A percentile compares a stretch with the other conserved stretches of the same genome.
Evolutionary conservation across 495 filamentous ascomycete species (phyloP).

Genomic region (Penicillium alfredii): DNA sequence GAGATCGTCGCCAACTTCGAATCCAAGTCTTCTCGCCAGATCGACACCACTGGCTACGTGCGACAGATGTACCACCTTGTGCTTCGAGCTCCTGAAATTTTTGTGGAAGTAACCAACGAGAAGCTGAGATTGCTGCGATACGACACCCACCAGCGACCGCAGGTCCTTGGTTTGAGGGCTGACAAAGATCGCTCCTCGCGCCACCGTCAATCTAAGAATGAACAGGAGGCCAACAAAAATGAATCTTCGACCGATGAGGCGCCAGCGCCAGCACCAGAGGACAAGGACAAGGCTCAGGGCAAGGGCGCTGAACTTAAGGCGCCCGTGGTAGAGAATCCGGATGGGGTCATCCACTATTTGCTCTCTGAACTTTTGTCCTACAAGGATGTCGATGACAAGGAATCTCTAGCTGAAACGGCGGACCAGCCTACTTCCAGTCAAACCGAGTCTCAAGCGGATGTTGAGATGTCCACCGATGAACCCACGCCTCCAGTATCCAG

Average conservation of each 20-base stretch:
- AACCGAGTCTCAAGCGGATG: slow-evolving; percentile 41
- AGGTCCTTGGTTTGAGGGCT: slow-evolving; percentile 54
- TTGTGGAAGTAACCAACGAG: slow-evolving; percentile 87
- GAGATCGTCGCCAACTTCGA: slow-evolving; percentile 78
- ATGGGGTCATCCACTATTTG: slow-evolving; percentile 93
- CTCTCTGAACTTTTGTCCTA: slow-evolving; percentile 92
- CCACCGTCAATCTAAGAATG: slow-evolving; percentile 26
- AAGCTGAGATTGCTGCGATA: slow-evolving; percentile 63
- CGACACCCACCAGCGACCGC: slow-evolving; percentile 52
- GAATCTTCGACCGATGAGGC: slow-evolving; percentile 25
- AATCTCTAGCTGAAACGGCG: slow-evolving; percentile 41
- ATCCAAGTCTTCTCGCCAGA: slow-evolving; percentile 52
- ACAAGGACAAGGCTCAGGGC: slow-evolving; percentile 55
- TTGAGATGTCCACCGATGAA: slow-evolving; percentile 44
- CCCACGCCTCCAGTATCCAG: slow-evolving; percentile 34
- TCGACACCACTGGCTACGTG: slow-evolving; percentile 67
- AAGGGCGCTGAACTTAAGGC: slow-evolving; percentile 67
- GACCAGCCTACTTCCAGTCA: slow-evolving; percentile 37
- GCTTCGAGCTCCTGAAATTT: slow-evolving; percentile 76
- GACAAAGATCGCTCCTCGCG: slow-evolving; percentile 31
- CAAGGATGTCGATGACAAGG: slow-evolving; percentile 82
- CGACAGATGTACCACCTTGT: slow-evolving; percentile 76
- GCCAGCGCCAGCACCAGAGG: slow-evolving; percentile 42
- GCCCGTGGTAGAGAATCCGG: slow-evolving; percentile 85
- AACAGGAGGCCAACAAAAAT: slow-evolving; percentile 24